These are phyloP conservation scores for Paraphoma sp. DNA, from an alignment of 2,329 filamentous ascomycete species.

Conservation along the genomic window DNA sequence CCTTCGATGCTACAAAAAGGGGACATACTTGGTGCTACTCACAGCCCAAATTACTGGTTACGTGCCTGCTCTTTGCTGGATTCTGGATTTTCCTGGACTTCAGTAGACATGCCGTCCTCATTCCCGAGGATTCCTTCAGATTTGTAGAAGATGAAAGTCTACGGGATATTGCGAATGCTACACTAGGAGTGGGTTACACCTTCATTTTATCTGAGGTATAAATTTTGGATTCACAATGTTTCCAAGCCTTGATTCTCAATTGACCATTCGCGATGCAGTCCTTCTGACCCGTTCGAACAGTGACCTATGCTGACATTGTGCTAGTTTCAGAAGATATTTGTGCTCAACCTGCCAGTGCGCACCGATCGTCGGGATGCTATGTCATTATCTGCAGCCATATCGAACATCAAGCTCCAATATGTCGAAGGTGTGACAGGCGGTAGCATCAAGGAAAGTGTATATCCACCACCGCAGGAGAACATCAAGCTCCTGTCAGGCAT, in stretches of 20 bases:
- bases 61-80: slow-evolving; percentile 24
- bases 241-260: neutral
- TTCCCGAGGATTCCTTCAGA: slow-evolving; percentile 32
- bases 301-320: slow-evolving; percentile 1
- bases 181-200: slow-evolving; percentile 30
- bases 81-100: slow-evolving; percentile 31
- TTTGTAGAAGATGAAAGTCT: slow-evolving; percentile 29
- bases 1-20: slow-evolving; percentile 25
- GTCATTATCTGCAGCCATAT: slow-evolving; percentile 56
- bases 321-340: slow-evolving; percentile 62
- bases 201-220: neutral
- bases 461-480: slow-evolving; percentile 38
- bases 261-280: neutral
- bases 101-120: slow-evolving; percentile 14
- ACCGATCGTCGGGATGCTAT: slow-evolving; percentile 62
- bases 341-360: slow-evolving; percentile 60
- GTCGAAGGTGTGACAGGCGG: slow-evolving; percentile 56
- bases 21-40: slow-evolving; percentile 25
- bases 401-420: slow-evolving; percentile 56
- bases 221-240: no score
- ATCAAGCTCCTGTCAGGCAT: slow-evolving; percentile 34
- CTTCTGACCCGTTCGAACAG: neutral
- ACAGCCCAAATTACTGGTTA: slow-evolving; percentile 32
- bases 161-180: slow-evolving; percentile 34
- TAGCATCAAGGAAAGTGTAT: slow-evolving; percentile 34